These are phyloP conservation scores for Pestalotiopsis sp. DNA, from an alignment of 2,329 filamentous ascomycete genomes.

Conservation along the genomic window DNA sequence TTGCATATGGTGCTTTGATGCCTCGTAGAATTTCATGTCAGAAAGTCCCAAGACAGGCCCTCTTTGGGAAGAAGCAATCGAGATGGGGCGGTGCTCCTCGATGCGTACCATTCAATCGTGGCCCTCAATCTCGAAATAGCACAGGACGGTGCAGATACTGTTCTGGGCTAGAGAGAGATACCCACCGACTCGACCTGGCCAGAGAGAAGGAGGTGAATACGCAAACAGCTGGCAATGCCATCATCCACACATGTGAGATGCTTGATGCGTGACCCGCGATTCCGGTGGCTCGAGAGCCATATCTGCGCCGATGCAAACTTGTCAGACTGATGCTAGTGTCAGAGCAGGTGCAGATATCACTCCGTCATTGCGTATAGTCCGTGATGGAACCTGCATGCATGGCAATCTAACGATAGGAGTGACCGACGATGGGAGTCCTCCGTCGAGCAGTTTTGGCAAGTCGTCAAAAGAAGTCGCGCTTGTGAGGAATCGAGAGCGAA, in stretches of 20 bases:
- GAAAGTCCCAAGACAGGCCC: too few relatives aligned
- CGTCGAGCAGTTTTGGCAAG: constrained; percentile 1
- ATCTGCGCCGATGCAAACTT: background rate
- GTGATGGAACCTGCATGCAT: background rate
- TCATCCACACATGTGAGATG: background rate
- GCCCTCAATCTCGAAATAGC: background rate
- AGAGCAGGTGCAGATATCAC: background rate
- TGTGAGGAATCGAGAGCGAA: background rate
- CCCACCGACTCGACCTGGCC: background rate
- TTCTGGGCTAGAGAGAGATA: background rate
- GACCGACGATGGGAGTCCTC: constrained; percentile 15
- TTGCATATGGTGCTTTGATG: too few relatives aligned
- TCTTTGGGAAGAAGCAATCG: background rate
- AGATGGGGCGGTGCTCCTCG: background rate
- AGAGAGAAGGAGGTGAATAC: background rate
- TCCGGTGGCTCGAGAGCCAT: too few relatives aligned
- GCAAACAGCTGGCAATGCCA: background rate
- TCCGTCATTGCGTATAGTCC: background rate
- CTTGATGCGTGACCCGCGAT: too few relatives aligned
- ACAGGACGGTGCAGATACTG: background rate
- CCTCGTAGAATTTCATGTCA: too few relatives aligned
- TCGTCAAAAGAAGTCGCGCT: constrained; percentile 5
- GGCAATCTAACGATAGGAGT: constrained; percentile 8
- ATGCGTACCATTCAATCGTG: background rate
- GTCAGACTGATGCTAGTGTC: background rate